Evolutionary conservation across 2,329 filamentous ascomycete species (phyloP).

Genomic region (Lecanicillium sp.): DNA sequence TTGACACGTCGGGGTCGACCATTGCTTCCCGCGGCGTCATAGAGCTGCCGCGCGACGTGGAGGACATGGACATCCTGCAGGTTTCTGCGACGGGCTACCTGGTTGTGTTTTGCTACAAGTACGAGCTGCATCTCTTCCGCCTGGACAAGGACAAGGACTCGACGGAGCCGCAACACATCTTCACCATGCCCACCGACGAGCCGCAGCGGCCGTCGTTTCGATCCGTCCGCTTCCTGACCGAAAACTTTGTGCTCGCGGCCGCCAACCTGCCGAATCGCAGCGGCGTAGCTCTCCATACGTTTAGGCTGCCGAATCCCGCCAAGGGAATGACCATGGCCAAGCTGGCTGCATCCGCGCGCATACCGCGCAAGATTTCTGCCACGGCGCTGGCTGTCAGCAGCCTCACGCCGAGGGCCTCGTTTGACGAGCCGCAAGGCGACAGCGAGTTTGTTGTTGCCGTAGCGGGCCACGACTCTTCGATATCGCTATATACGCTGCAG

Average conservation of each 20-base stretch:
- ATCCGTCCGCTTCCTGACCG: conserved; percentile 49
- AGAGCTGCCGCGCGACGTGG: conserved; percentile 47
- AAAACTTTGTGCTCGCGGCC: conserved; percentile 48
- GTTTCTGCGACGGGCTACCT: conserved; percentile 54
- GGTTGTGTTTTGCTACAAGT: conserved; percentile 70
- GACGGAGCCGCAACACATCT: conserved; percentile 43
- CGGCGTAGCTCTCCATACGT: conserved; percentile 48
- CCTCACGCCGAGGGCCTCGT: conserved; percentile 44
- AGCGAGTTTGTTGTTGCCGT: conserved; percentile 76
- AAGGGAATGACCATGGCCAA: conserved; percentile 31
- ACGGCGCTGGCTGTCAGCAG: conserved; percentile 71
- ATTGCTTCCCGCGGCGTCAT: conserved; percentile 41
- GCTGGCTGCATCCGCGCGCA: conserved; percentile 42
- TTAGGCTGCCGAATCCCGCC: conserved; percentile 38
- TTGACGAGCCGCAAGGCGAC: conserved; percentile 46
- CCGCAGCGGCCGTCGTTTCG: conserved; percentile 43
- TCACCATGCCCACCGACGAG: conserved; percentile 43
- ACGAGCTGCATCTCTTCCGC: conserved; percentile 62
- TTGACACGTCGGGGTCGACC: conserved; percentile 47
- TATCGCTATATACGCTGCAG: conserved; percentile 71
- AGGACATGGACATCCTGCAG: conserved; percentile 62
- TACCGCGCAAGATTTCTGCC: conserved; percentile 63
- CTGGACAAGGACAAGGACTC: conserved; percentile 39
- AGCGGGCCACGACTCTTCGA: conserved; percentile 69
- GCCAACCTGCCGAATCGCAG: conserved; percentile 51